phyloP scores from a whole-genome alignment of 768 basidiomycete species.

The Pleurotus djamor region DNA sequence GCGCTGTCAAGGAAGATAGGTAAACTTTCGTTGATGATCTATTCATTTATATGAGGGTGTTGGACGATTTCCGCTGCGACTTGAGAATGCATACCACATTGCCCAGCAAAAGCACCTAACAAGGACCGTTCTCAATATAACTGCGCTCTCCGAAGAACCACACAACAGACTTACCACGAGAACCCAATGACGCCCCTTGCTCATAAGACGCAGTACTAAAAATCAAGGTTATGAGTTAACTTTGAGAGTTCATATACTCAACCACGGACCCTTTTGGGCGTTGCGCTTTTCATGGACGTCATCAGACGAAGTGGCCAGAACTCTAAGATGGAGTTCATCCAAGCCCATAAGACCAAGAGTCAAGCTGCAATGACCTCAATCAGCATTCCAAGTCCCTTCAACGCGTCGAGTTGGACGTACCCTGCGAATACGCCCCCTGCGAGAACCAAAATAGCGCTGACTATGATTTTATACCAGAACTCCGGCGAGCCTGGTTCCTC shows the following conservation, averaged over 20 bases:
- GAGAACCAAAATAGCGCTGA: conserved; percentile 72
- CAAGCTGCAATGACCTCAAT: conserved; percentile 41
- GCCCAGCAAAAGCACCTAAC: conserved; percentile 77
- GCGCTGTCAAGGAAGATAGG: conserved; percentile 82
- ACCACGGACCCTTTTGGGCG: conserved; percentile 58
- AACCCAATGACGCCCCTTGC: conserved; percentile 86
- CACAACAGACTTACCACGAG: conserved; percentile 57
- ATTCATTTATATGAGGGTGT: conserved; percentile 8
- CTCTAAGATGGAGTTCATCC: conserved; percentile 87
- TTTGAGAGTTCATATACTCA: neutral
- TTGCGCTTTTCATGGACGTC: conserved; percentile 63
- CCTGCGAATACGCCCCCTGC: conserved; percentile 92
- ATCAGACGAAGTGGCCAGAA: conserved; percentile 81
- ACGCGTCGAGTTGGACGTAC: conserved; percentile 35
- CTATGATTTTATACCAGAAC: conserved; percentile 72
- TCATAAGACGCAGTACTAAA: conserved; percentile 52
- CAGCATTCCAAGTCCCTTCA: neutral
- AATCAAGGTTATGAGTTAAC: neutral
- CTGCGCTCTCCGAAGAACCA: too few relatives aligned
- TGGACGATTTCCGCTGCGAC: neutral
- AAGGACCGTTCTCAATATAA: neutral
- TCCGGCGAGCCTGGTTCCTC: conserved; percentile 45
- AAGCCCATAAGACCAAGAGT: conserved; percentile 94
- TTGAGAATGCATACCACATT: conserved; percentile 70
- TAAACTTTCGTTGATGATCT: conserved; percentile 83